These are phyloP conservation scores for Phaeotremella skinneri DNA, from an alignment of 768 basidiomycete genomes.

Conservation along the genomic window DNA sequence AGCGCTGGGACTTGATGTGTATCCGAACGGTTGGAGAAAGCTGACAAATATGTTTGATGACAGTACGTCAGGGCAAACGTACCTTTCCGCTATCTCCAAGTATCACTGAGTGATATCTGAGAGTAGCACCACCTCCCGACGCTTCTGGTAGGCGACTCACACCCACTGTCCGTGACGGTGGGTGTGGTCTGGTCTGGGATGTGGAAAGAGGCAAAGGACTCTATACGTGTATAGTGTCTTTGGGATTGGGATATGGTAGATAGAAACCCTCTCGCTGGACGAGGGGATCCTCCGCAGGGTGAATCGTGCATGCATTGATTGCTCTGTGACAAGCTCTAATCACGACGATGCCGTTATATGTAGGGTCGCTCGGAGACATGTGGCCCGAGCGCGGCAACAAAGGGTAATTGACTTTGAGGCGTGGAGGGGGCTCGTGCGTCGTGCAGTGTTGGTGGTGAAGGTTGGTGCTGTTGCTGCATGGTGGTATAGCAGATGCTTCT, in stretches of 20 bases:
- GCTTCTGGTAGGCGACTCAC: constrained; percentile 49
- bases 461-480: too few relatives aligned
- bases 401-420: too few relatives aligned
- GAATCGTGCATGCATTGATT: neutral
- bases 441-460: too few relatives aligned
- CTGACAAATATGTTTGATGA: neutral
- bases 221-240: neutral
- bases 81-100: constrained; percentile 44
- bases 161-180: too few relatives aligned
- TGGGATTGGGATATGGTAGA: neutral
- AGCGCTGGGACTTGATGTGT: neutral
- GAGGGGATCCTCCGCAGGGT: neutral
- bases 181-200: too few relatives aligned
- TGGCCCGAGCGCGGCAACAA: too few relatives aligned
- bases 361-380: too few relatives aligned
- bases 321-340: too few relatives aligned
- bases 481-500: too few relatives aligned
- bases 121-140: neutral
- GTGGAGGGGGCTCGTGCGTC: too few relatives aligned
- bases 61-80: constrained; percentile 44
- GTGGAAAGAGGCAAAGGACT: neutral
- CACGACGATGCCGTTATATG: too few relatives aligned
- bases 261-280: neutral
- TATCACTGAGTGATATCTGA: constrained; percentile 28
- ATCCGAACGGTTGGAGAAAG: neutral